Evolutionary conservation across 106 monocot genomes (phyloP).

Genomic region (Phalaenopsis aphrodite): DNA sequence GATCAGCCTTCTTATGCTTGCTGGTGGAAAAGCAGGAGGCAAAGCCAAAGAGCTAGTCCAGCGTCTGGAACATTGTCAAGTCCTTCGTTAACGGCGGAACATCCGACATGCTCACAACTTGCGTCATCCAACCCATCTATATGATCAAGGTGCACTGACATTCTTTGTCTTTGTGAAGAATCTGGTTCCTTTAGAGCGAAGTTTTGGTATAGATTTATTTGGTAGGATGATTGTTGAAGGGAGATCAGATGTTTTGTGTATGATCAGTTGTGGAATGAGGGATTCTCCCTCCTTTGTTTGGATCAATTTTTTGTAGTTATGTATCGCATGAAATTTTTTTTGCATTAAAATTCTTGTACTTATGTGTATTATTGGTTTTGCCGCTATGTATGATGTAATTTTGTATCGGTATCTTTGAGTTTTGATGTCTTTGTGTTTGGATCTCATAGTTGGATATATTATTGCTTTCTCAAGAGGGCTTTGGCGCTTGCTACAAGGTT

Average conservation of each 20-base stretch:
- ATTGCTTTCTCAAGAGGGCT: conserved; percentile 77
- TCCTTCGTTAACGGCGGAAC: conserved; percentile 72
- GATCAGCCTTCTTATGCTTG: too few relatives aligned
- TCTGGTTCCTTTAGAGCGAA: background rate
- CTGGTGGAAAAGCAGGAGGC: conserved; percentile 14
- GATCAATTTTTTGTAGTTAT: too few relatives aligned
- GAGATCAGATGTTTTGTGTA: background rate
- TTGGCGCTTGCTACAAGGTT: conserved; percentile 81
- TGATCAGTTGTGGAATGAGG: too few relatives aligned
- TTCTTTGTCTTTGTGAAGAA: background rate
- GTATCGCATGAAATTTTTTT: too few relatives aligned
- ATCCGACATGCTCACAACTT: conserved; percentile 78
- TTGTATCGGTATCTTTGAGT: conserved; percentile 1
- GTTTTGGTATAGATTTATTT: background rate
- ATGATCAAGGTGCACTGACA: conserved; percentile 52
- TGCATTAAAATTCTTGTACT: background rate
- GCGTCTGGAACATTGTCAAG: conserved; percentile 58
- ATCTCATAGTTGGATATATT: background rate
- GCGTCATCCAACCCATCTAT: conserved; percentile 79
- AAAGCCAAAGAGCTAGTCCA: conserved; percentile 13
- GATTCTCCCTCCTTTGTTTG: background rate
- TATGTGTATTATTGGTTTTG: background rate
- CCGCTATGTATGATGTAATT: background rate
- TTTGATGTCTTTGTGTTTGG: conserved; percentile 13
- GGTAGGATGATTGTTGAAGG: background rate